Percentiles rank a stretch among this genome's conserved stretches.
Evolutionary conservation across 179 eudicot genomes (phyloP).

Genomic region (Nepenthes alata): DNA sequence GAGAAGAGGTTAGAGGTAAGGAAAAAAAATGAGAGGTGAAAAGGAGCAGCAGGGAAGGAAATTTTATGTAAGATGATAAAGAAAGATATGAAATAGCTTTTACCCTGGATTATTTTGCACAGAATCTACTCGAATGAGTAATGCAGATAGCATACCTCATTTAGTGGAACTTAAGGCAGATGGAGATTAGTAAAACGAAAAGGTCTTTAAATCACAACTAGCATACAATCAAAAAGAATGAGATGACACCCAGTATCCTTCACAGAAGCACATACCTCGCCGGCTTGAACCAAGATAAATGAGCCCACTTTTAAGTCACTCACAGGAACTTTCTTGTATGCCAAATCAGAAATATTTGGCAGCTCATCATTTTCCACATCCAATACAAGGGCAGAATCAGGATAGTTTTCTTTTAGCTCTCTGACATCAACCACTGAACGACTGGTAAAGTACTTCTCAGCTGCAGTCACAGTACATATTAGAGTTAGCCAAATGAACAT

Average conservation of each 20-base stretch:
- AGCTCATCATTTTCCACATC: constrained; percentile 31
- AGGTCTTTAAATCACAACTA: too few species aligned
- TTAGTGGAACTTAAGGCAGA: too few species aligned
- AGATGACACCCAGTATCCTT: not conserved
- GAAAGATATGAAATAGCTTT: too few species aligned
- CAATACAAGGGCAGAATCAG: constrained; percentile 80
- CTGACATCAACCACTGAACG: constrained; percentile 88
- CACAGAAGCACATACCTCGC: constrained; percentile 56
- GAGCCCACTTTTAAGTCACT: constrained; percentile 72
- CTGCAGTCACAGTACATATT: constrained; percentile 34
- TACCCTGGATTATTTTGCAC: too few species aligned
- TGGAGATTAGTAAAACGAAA: too few species aligned
- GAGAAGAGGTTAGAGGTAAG: too few species aligned
- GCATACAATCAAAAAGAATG: not conserved
- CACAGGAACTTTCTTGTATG: constrained; percentile 65
- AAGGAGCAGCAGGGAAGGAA: too few species aligned
- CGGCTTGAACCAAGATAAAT: constrained; percentile 91
- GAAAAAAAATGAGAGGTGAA: too few species aligned
- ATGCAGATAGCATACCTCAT: too few species aligned
- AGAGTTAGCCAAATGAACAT: not conserved
- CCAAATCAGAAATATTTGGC: constrained; percentile 56
- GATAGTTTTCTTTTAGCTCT: constrained; percentile 88
- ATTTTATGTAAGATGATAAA: too few species aligned
- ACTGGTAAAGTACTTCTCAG: constrained; percentile 94
- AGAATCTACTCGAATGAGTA: too few species aligned